phyloP scores from a whole-genome alignment of 164 flowering plant genomes.

The Cinnamomum micranthum region DNA sequence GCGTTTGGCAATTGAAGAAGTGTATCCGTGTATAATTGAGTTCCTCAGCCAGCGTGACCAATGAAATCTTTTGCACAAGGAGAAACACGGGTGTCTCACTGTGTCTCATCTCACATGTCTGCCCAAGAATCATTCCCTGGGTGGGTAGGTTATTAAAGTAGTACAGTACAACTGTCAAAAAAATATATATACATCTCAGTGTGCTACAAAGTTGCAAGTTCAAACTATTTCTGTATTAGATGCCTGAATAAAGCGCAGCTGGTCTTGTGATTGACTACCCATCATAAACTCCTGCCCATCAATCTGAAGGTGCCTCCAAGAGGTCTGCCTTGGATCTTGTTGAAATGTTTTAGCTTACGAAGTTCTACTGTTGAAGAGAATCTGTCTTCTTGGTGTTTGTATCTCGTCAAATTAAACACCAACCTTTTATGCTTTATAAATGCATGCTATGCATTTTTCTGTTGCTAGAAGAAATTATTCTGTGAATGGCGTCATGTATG shows the following conservation, averaged over 20 bases:
- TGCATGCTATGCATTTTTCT: background rate
- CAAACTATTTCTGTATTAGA: too few species aligned
- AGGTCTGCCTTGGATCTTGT: background rate
- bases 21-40: constrained; percentile 71
- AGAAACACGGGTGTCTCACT: too few species aligned
- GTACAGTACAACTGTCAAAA: too few species aligned
- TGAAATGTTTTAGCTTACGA: background rate
- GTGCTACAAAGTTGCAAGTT: too few species aligned
- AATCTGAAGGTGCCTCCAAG: background rate
- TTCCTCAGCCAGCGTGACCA: constrained; percentile 55
- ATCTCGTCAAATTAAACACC: background rate
- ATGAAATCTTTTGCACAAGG: background rate
- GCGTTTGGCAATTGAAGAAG: constrained; percentile 66
- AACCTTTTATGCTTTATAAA: background rate
- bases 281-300: background rate
- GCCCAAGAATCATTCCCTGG: background rate
- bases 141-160: too few species aligned
- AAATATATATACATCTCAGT: too few species aligned
- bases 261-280: background rate
- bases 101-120: too few species aligned
- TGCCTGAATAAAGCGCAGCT: background rate
- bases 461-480: background rate
- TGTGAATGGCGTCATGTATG: background rate
- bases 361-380: background rate
- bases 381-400: background rate